Percentiles rank a stretch among this genome's conserved stretches.
phyloP scores from a whole-genome alignment of 345 rosid genomes.

The Punica granatum region DNA sequence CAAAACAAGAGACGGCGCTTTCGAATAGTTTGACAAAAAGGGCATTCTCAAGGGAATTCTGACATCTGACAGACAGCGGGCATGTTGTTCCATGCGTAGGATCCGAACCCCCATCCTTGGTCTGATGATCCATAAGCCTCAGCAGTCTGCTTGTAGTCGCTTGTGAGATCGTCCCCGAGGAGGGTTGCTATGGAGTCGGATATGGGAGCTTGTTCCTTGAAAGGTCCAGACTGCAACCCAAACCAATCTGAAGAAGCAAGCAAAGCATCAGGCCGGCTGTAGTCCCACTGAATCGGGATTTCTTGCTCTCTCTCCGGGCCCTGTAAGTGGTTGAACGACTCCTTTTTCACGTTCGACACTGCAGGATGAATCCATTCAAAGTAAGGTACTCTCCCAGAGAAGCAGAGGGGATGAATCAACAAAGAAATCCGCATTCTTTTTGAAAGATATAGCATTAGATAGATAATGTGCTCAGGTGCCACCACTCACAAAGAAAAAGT shows the following conservation, averaged over 20 bases:
- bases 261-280: constrained; percentile 50
- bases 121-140: constrained; percentile 23
- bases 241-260: constrained; percentile 76
- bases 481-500: neutral
- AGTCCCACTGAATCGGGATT: constrained; percentile 20
- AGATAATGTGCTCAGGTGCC: neutral
- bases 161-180: constrained; percentile 65
- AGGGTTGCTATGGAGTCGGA: constrained; percentile 56
- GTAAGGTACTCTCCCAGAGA: constrained; percentile 3
- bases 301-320: constrained; percentile 30
- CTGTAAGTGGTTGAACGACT: constrained; percentile 27
- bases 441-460: neutral
- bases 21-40: neutral
- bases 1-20: neutral
- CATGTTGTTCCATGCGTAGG: constrained; percentile 80
- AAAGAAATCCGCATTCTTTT: neutral
- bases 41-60: constrained; percentile 40
- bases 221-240: constrained; percentile 44
- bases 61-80: constrained; percentile 70
- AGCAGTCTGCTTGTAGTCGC: constrained; percentile 43
- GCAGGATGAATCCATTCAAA: constrained; percentile 14
- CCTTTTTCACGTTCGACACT: constrained; percentile 40
- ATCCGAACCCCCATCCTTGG: constrained; percentile 55
- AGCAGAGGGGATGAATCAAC: neutral
- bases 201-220: constrained; percentile 47